These are phyloP conservation scores for Sclerotinia borealis DNA, from an alignment of 2,329 filamentous ascomycete species.

Conservation along the genomic window DNA sequence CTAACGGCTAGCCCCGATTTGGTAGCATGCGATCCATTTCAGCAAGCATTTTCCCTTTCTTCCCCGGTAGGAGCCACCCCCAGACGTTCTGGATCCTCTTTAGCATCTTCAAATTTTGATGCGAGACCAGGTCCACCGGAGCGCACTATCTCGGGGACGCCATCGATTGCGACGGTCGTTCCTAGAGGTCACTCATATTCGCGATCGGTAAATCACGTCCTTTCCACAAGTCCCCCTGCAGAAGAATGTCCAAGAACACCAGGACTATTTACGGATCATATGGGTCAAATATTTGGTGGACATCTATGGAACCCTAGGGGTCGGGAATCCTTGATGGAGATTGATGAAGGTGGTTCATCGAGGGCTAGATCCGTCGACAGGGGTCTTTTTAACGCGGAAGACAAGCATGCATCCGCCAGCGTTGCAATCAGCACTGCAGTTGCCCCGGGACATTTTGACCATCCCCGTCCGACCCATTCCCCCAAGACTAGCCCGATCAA, in stretches of 20 bases:
- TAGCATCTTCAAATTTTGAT: constrained; percentile 35
- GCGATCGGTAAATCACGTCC: constrained; percentile 33
- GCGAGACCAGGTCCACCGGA: constrained; percentile 34
- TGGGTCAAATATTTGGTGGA: constrained; percentile 25
- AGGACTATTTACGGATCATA: constrained; percentile 27
- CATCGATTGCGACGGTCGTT: constrained; percentile 30
- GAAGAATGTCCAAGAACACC: constrained; percentile 18
- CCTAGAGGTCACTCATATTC: constrained; percentile 30
- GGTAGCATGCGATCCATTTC: neutral
- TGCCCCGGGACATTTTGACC: constrained; percentile 48
- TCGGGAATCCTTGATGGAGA: constrained; percentile 24
- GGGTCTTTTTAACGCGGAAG: constrained; percentile 49
- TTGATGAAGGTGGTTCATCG: constrained; percentile 41
- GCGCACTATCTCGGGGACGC: constrained; percentile 29
- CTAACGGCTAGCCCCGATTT: constrained; percentile 2
- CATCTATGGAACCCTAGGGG: constrained; percentile 23
- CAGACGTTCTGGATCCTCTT: constrained; percentile 17
- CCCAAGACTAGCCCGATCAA: constrained; percentile 22
- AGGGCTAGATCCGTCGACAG: constrained; percentile 60
- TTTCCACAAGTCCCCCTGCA: constrained; percentile 6
- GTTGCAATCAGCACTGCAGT: constrained; percentile 57
- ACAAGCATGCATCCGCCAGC: constrained; percentile 59
- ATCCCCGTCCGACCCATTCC: constrained; percentile 21
- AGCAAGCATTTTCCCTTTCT: constrained; percentile 1
- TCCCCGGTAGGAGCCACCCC: constrained; percentile 2